Evolutionary conservation across 2,329 filamentous ascomycete genomes (phyloP), one percentile per base, ranked within the genome.

Genomic region (Drechslerella coelobrocha): DNA sequence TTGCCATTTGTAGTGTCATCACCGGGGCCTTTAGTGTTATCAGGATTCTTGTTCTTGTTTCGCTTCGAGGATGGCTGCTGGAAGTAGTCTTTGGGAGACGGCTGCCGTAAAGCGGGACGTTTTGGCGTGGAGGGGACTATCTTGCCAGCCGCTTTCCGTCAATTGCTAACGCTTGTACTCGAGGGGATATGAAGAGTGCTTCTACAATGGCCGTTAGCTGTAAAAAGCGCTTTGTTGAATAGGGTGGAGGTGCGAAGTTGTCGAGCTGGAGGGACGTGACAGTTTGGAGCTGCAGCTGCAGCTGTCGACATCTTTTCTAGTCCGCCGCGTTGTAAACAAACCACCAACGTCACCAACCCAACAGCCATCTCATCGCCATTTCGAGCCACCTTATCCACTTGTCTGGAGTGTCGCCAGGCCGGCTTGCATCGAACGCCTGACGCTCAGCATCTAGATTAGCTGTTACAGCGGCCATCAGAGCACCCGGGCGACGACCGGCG

Each of bases 271-370:
- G n/a, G 19, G 31, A 45, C 41, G 45, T 29, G 27, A 37, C 19
- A 34, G 26, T 14, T 10, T 10, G n/a, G 23, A 48, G 34, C 34
- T 37, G 34, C 8, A 31, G 23, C 19, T 26, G 63, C 43, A 61
- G 63, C 63, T 61, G 41, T 69, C 52, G 51, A 57, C 41, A 17
- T 23, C 41, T 56, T 50, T 57, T 47, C 37, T 45, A 19, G 27
- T 26, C 27, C 65, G n/a, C n/a, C n/a, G 65, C 57, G 65, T 71
- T 71, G 66, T 71, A 71, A 71, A 71, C 66, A 71, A 62, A 63
- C 65, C 65, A 69, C 61, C 65, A 53, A 43, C 43, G n/a, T 17
- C 37, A 41, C 12, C 34, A 39, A 39, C 34, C 29, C 6, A 12
- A 6, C 29, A 39, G 17, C 34, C n/a, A n/a, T n/a, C n/a, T n/a